These are phyloP conservation scores for Barnettozyma californica DNA, from an alignment of 805 yeast genomes.

Conservation along the genomic window DNA sequence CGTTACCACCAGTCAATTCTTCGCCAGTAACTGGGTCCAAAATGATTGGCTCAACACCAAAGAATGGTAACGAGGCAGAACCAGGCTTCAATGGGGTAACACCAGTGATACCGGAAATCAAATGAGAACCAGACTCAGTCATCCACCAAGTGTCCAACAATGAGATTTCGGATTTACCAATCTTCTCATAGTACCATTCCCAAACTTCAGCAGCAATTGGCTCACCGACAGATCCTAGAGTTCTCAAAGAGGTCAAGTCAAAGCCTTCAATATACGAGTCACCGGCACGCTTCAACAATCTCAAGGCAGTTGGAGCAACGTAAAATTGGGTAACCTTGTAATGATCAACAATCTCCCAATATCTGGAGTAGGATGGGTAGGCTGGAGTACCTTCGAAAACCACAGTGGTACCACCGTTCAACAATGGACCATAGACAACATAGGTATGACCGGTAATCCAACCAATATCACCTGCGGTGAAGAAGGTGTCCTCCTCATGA, in stretches of 20 bases:
- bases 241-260: constrained; percentile 60
- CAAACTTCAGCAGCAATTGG: constrained; percentile 83
- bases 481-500: constrained; percentile 66
- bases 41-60: constrained; percentile 70
- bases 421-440: constrained; percentile 75
- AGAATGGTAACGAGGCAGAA: constrained; percentile 78
- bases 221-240: constrained; percentile 80
- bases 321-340: constrained; percentile 74
- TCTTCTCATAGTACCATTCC: constrained; percentile 77
- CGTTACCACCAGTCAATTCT: constrained; percentile 62
- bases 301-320: constrained; percentile 80
- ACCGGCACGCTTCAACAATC: constrained; percentile 73
- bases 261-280: constrained; percentile 53
- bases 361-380: constrained; percentile 73
- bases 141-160: constrained; percentile 85
- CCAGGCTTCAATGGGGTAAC: constrained; percentile 82
- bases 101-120: constrained; percentile 72
- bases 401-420: constrained; percentile 70
- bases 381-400: constrained; percentile 88
- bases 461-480: constrained; percentile 89
- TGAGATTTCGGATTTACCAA: constrained; percentile 67
- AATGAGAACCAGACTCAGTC: constrained; percentile 81
- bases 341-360: constrained; percentile 71
- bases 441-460: constrained; percentile 91
- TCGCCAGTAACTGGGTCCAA: constrained; percentile 72